phyloP scores from a whole-genome alignment of 139 green algal genomes.

The Coccomyxa sp. region DNA sequence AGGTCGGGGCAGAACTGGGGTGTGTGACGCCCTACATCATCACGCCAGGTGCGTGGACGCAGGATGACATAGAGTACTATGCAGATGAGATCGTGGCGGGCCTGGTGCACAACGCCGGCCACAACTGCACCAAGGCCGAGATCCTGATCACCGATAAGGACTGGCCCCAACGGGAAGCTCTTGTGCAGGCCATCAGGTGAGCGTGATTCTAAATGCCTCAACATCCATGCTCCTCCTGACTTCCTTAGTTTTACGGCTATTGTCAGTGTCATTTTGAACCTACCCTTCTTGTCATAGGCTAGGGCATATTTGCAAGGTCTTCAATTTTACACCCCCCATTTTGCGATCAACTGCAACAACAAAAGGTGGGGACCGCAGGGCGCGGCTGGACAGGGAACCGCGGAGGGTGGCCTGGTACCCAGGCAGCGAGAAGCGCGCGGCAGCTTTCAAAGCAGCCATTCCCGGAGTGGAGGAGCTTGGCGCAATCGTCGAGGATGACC shows the following conservation, averaged over 20 bases:
- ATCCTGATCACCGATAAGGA: conserved; percentile 59
- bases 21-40: conserved; percentile 85
- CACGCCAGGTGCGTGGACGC: conserved; percentile 55
- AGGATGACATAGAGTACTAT: conserved; percentile 66
- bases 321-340: too few relatives aligned
- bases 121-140: conserved; percentile 80
- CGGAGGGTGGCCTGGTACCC: conserved; percentile 60
- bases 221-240: too few relatives aligned
- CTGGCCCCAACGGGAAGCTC: conserved; percentile 64
- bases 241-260: too few relatives aligned
- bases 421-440: conserved; percentile 19
- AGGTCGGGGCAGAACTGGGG: conserved; percentile 72
- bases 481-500: not conserved
- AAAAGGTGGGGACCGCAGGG: conserved; percentile 1
- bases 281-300: too few relatives aligned
- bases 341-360: too few relatives aligned
- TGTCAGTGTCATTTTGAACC: too few relatives aligned
- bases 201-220: conserved; percentile 9
- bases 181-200: conserved; percentile 49
- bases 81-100: conserved; percentile 54
- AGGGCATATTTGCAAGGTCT: too few relatives aligned
- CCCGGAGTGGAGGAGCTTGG: conserved; percentile 33
- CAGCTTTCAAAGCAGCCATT: conserved; percentile 37
- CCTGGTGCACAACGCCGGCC: conserved; percentile 60
- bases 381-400: conserved; percentile 7